Evolutionary conservation across 1,284 basidiomycete genomes (phyloP).

Genomic region (Quambalaria eucalypti): DNA sequence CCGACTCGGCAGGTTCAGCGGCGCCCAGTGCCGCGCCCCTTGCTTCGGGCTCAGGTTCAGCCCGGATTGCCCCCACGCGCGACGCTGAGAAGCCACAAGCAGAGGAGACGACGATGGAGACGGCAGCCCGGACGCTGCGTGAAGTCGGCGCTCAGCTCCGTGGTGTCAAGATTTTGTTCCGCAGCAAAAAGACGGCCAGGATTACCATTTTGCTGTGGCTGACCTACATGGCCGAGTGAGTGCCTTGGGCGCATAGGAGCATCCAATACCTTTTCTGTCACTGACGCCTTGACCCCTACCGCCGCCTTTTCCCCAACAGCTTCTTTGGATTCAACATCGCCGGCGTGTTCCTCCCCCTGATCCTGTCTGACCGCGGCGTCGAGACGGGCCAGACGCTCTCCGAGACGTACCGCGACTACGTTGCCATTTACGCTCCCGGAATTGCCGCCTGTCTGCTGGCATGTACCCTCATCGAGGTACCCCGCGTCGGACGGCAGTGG

Average conservation of each 20-base stretch:
- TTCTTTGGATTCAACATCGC: constrained; percentile 49
- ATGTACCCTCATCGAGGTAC: constrained; percentile 46
- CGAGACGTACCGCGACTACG: constrained; percentile 48
- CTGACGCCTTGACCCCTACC: not conserved
- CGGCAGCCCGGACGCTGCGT: constrained; percentile 20
- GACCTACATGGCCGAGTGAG: constrained; percentile 19
- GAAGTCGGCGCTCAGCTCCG: constrained; percentile 29
- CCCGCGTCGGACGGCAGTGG: constrained; percentile 48
- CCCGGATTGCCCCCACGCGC: not conserved
- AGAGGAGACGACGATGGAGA: constrained; percentile 4
- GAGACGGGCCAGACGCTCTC: constrained; percentile 40
- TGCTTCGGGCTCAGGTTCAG: not conserved
- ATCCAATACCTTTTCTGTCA: not conserved
- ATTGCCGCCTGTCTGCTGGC: constrained; percentile 41
- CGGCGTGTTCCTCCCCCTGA: constrained; percentile 48
- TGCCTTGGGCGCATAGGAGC: too few relatives aligned
- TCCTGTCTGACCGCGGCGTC: constrained; percentile 46
- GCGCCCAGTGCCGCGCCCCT: not conserved
- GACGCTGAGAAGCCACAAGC: constrained; percentile 3
- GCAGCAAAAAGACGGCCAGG: constrained; percentile 39
- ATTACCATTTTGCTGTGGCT: constrained; percentile 44
- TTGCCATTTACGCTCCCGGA: constrained; percentile 45
- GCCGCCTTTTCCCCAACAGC: too few relatives aligned
- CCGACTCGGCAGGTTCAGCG: not conserved
- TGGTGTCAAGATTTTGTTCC: constrained; percentile 47